Conservation (phyloP, 352 stramenopile genomes). For the Globisporangium paroecandrum region DNA sequence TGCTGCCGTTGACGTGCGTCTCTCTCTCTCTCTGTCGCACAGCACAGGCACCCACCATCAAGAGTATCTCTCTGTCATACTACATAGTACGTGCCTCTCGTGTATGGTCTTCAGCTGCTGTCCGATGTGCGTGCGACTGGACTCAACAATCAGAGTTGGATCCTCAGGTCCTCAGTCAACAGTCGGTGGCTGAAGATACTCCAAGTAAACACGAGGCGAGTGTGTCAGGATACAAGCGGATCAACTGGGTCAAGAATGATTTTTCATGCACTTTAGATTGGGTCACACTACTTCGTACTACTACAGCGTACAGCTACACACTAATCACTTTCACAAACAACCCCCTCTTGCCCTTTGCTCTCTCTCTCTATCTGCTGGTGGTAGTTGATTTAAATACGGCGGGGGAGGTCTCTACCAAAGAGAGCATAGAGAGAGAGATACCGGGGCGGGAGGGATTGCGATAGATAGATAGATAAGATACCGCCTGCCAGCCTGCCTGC, state of each 20-base stretch:
- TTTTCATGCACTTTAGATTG: no score
- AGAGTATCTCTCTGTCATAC: background rate
- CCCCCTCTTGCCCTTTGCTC: background rate
- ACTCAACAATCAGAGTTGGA: no score
- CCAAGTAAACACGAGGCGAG: background rate
- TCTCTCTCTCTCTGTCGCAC: background rate
- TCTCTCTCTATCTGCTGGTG: background rate
- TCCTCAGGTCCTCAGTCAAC: background rate
- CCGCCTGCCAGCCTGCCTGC: no score
- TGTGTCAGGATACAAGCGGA: background rate
- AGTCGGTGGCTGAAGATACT: background rate
- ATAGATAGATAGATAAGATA: background rate
- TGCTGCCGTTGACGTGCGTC: background rate
- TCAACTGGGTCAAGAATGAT: no score
- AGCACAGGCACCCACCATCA: background rate
- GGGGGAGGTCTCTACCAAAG: background rate
- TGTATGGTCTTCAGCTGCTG: background rate
- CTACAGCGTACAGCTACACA: no score
- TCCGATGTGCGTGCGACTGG: background rate
- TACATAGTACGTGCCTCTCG: background rate
- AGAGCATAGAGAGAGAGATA: constrained; percentile 2
- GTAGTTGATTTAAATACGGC: background rate
- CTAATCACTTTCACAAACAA: background rate
- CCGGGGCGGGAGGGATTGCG: no score
- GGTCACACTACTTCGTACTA: no score